Evolutionary conservation across 257 asterid genomes (phyloP).

Genomic region (Solanum pennellii): DNA sequence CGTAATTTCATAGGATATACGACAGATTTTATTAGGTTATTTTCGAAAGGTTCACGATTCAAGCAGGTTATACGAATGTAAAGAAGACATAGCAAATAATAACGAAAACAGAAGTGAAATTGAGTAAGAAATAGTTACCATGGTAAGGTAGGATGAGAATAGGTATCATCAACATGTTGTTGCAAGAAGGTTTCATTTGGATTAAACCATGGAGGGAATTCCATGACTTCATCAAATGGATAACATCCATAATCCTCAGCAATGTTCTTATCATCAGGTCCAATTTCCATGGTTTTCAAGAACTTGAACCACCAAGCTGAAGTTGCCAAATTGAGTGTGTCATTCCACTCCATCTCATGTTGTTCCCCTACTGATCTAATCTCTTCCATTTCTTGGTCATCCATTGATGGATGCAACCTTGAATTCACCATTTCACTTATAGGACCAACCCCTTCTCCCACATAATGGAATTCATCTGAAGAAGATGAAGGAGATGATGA

Average conservation of each 20-base stretch:
- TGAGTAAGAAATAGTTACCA: slow-evolving; percentile 38
- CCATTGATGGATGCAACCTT: slow-evolving; percentile 65
- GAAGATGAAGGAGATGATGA: slow-evolving; percentile 55
- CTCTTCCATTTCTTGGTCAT: slow-evolving; percentile 87
- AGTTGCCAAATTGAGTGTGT: slow-evolving; percentile 59
- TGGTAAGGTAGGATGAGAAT: slow-evolving; percentile 77
- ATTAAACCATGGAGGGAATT: slow-evolving; percentile 81
- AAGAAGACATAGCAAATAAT: not conserved
- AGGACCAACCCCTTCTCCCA: slow-evolving; percentile 13
- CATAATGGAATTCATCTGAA: slow-evolving; percentile 39
- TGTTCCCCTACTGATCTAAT: slow-evolving; percentile 87
- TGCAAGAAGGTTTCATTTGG: slow-evolving; percentile 52
- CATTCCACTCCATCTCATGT: slow-evolving; percentile 91
- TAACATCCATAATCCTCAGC: slow-evolving; percentile 22
- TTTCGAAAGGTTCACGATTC: not conserved
- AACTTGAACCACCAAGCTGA: slow-evolving; percentile 94
- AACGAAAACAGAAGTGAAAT: not conserved
- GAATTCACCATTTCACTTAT: slow-evolving; percentile 17
- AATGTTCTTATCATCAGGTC: slow-evolving; percentile 26
- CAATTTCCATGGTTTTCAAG: slow-evolving; percentile 60
- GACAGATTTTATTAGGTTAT: not conserved
- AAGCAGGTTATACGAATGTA: not conserved
- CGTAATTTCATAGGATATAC: not conserved
- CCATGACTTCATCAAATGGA: slow-evolving; percentile 73
- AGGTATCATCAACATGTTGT: slow-evolving; percentile 30